These are phyloP conservation scores for Ganoderma lucidum DNA, from an alignment of 1,284 basidiomycete species.

Conservation along the genomic window DNA sequence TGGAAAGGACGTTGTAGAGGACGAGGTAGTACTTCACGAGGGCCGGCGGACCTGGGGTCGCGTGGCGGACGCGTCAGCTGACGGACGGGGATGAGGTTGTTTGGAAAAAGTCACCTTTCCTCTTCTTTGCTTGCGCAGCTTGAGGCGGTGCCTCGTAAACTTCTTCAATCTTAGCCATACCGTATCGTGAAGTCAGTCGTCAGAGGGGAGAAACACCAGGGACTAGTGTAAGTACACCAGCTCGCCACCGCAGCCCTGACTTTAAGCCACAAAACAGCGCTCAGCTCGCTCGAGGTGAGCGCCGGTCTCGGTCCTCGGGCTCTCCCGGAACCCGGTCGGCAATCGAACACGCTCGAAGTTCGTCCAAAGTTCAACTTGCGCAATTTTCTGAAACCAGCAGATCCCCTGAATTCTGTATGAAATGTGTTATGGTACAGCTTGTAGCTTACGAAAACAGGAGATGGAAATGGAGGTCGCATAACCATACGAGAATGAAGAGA, in stretches of 20 bases:
- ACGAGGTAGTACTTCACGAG: conserved; percentile 72
- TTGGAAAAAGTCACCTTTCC: conserved; percentile 14
- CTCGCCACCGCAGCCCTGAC: not conserved
- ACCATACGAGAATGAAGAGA: conserved; percentile 6
- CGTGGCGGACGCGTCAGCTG: conserved; percentile 2
- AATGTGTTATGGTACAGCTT: conserved; percentile 3
- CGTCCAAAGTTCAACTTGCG: not conserved
- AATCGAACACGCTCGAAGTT: not conserved
- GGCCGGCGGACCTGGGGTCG: conserved; percentile 31
- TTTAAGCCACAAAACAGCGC: not conserved
- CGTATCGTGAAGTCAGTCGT: conserved; percentile 9
- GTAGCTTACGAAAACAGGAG: not conserved
- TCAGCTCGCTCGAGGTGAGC: too few relatives aligned
- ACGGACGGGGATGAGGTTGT: not conserved
- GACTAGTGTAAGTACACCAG: not conserved
- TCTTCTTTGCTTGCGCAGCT: conserved; percentile 15
- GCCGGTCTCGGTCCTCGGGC: not conserved
- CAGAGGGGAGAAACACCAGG: not conserved
- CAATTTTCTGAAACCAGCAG: not conserved
- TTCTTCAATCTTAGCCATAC: conserved; percentile 29
- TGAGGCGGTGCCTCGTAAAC: conserved; percentile 12
- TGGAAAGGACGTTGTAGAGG: conserved; percentile 80
- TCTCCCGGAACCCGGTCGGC: conserved; percentile 3
- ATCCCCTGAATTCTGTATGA: not conserved
- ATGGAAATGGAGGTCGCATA: not conserved